Base-by-base conservation (phyloP, 768 basidiomycete genomes). In the Russula lepida region DNA sequence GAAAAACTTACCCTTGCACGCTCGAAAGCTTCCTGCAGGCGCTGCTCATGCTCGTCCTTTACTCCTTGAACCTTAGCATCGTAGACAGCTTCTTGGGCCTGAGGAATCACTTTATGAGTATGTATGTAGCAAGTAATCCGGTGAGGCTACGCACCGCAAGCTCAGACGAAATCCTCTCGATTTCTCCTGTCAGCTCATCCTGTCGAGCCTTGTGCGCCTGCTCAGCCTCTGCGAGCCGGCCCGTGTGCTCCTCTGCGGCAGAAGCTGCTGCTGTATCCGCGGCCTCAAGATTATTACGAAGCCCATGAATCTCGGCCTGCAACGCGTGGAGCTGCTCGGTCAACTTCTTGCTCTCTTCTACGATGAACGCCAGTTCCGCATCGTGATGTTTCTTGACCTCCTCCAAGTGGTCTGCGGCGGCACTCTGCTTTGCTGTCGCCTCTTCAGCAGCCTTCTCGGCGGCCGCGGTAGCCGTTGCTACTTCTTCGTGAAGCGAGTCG, bases 21-120 rank as follows among this genome's bases (percentile, higher is more conserved):
- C 61, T 86, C 81, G 70, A 91, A 90, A 4, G 85, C 86, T 59
- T 88, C 82, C 64, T 84, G 75, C 19, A 91, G 73, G 46, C 83
- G 76, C 53, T 74, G 73, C 15, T 78, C 77, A 63, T 89, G 85
- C 65, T 90, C 86, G 19, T 75, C 79, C 67, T 84, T 84, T 43
- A 89, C 81, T 17, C 68, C 78, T 13, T 84, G 82, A 27, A 92
- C 80, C 71, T 85, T 86, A 8, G 77, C 76, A 68, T 79, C 75
- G 69, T 91, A 91, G 53, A 83, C 77, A 23, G 80, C 73, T 69
- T 89, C 87, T 76, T 90, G 83, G 52, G 76, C 75, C 91, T 92
- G 67, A 41, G 43, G 39, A 64, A 56, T 43, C 19, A 60, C 37
- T 59, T 46, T 56, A 54, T 57, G 47, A 39, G 32, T 25, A 13